A percentile compares a stretch with the other conserved stretches of the same genome.
phyloP scores from a whole-genome alignment of 2,329 filamentous ascomycete genomes.

The Ophiognomonia clavigignenti-juglandacearum region DNA sequence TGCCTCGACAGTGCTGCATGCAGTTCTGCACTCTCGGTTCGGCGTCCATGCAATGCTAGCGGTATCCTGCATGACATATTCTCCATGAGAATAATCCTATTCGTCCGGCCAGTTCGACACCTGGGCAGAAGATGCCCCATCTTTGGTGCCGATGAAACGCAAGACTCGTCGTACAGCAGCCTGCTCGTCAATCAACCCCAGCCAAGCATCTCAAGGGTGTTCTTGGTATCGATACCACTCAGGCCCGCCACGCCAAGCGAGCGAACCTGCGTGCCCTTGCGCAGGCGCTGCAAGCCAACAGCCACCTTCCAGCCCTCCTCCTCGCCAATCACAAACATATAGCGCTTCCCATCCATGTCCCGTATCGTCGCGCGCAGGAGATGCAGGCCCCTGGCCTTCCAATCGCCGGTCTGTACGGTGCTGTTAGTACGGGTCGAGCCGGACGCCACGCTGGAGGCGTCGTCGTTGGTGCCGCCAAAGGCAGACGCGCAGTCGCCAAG shows the following conservation, averaged over 20 bases:
- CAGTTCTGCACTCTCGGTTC: too few species aligned
- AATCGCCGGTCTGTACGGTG: constrained; percentile 42
- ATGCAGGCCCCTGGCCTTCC: constrained; percentile 53
- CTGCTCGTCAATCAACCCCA: constrained; percentile 36
- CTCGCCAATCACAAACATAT: constrained; percentile 59
- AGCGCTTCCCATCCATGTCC: constrained; percentile 63
- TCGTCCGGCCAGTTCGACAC: too few species aligned
- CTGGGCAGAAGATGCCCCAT: too few species aligned
- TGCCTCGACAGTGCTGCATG: too few species aligned
- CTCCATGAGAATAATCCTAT: too few species aligned
- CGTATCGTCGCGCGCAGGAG: constrained; percentile 59
- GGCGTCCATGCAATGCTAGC: too few species aligned
- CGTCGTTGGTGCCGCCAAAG: constrained; percentile 22
- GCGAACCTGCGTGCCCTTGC: constrained; percentile 55
- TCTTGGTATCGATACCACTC: constrained; percentile 47
- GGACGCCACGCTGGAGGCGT: constrained; percentile 17
- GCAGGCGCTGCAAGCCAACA: constrained; percentile 54
- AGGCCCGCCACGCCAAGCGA: constrained; percentile 56
- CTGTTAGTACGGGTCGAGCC: constrained; percentile 32
- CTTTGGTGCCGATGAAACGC: too few species aligned
- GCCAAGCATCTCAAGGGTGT: constrained; percentile 53
- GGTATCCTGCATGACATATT: too few species aligned
- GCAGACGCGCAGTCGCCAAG: constrained; percentile 43
- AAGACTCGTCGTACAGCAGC: too few species aligned
- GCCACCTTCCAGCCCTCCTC: constrained; percentile 66